These are phyloP conservation scores for Chrysanthemum lavandulifolium DNA, from an alignment of 129 eudicot genomes.

Conservation along the genomic window DNA sequence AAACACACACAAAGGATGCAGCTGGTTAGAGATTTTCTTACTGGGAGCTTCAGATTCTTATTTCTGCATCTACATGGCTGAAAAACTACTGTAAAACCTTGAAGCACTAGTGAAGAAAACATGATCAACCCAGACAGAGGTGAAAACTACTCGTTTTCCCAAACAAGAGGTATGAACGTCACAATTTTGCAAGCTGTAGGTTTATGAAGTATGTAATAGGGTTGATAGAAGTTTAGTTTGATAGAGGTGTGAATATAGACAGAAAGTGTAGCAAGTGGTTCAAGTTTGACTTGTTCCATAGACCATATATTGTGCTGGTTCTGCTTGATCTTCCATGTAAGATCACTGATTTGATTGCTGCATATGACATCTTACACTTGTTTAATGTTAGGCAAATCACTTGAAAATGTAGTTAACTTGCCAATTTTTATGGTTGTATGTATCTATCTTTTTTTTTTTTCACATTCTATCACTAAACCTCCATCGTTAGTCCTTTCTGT, in stretches of 20 bases:
- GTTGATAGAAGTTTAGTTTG: background rate
- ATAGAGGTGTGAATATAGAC: background rate
- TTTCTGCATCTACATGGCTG: slow-evolving; percentile 79
- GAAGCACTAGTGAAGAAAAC: background rate
- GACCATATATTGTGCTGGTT: background rate
- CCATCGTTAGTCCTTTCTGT: too few relatives aligned
- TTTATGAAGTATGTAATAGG: slow-evolving; percentile 7
- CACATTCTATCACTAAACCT: too few relatives aligned
- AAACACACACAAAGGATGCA: slow-evolving; percentile 43
- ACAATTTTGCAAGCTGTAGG: background rate
- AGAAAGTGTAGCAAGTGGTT: background rate
- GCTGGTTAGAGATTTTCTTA: slow-evolving; percentile 60
- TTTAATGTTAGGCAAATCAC: too few relatives aligned
- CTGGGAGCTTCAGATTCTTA: slow-evolving; percentile 68
- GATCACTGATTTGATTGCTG: too few relatives aligned
- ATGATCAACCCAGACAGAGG: too few relatives aligned
- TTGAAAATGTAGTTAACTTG: too few relatives aligned
- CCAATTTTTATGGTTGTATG: too few relatives aligned
- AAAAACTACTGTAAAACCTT: slow-evolving; percentile 56
- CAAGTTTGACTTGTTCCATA: background rate
- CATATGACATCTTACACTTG: too few relatives aligned
- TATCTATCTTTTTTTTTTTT: too few relatives aligned
- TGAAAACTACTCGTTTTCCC: background rate
- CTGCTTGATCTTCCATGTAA: too few relatives aligned
- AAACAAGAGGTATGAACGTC: background rate